Percentiles rank a stretch among this genome's conserved stretches.
Evolutionary conservation across 306 rosid genomes (phyloP).

Genomic region (Sophora flavescens): DNA sequence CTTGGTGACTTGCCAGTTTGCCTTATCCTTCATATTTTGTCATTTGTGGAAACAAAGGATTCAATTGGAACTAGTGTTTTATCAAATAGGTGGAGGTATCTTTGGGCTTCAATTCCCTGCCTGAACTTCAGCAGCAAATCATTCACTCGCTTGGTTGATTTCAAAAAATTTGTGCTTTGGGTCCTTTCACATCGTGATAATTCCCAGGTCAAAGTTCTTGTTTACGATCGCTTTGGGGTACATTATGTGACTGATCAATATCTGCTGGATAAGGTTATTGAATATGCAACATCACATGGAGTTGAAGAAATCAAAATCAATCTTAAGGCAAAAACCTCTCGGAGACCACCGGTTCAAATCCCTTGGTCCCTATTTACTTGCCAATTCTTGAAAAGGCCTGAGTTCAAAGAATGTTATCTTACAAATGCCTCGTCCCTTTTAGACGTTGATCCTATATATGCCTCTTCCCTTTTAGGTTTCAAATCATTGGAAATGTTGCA

Average conservation of each 20-base stretch:
- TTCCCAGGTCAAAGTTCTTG: slow-evolving; percentile 46
- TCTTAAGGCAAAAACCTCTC: slow-evolving; percentile 52
- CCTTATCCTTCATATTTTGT: slow-evolving; percentile 50
- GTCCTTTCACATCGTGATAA: slow-evolving; percentile 53
- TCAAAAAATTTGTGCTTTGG: slow-evolving; percentile 54
- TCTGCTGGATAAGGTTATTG: slow-evolving; percentile 55
- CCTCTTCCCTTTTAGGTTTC: slow-evolving; percentile 4
- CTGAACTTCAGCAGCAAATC: slow-evolving; percentile 55
- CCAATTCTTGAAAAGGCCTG: slow-evolving; percentile 52
- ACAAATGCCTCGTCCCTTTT: slow-evolving; percentile 39
- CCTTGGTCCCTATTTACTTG: slow-evolving; percentile 50
- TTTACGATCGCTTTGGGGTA: slow-evolving; percentile 53
- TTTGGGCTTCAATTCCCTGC: slow-evolving; percentile 54
- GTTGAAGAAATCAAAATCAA: slow-evolving; percentile 55
- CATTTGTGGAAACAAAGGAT: slow-evolving; percentile 58
- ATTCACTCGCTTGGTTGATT: slow-evolving; percentile 51
- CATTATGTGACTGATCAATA: slow-evolving; percentile 58
- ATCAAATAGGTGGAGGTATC: slow-evolving; percentile 52
- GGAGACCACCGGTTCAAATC: slow-evolving; percentile 58
- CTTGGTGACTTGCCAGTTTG: slow-evolving; percentile 48
- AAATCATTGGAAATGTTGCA: slow-evolving; percentile 47
- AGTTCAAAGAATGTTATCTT: slow-evolving; percentile 56
- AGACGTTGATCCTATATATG: too few species aligned
- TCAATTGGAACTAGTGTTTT: slow-evolving; percentile 50
- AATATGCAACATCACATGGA: slow-evolving; percentile 49